Evolutionary conservation across 192 early-diverging fungal species (phyloP), one percentile per base, ranked within the genome.

Genomic region (Glomus cerebriforme): DNA sequence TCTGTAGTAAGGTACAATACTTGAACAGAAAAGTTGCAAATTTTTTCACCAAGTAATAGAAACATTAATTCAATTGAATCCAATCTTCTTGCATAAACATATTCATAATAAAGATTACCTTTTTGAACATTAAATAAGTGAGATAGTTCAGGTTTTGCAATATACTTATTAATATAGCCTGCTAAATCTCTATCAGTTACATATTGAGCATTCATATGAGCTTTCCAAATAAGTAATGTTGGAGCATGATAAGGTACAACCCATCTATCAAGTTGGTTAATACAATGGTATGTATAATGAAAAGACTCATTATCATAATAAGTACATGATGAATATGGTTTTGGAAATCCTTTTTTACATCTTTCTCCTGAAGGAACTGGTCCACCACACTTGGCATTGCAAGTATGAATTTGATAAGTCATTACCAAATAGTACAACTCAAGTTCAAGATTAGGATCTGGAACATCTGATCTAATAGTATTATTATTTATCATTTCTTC

Each of bases 151-250:
- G 49, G 6, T 74, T 74, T 74, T 34, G 31, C 15, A 59, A 74
- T 32, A 58, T 74, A 74, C 49, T 74, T 74, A 17, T 24, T 74
- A 19, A 74, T 59, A 35, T 59, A 74, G 24, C 19, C 10, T 15
- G 58, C 58, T 31, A 74, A 34, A 12, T 31, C 72, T 74, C 13
- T 59, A 32, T 34, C 19, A 5, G 47, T 58, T 3, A 74, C 27
- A 74, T 74, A 74, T 59, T 74, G 58, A 0, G 3, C 29, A 59
- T 74, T 74, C 29, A 74, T 74, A 31, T 74, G 72, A n/a, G 58
- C 72, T 15, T 74, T 58, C 72, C 72, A 74, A 29, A 60, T 35
- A 9, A 74, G 9, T 59, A 74, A 19, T 10, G 58, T 60, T 4
- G 72, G 58, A 59, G 72, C 1, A 59, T 74, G 6, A 59, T 74